A percentile compares a stretch with the other conserved stretches of the same genome.
phyloP scores from a whole-genome alignment of 306 rosid genomes.

The Lathyrus tuberosus region DNA sequence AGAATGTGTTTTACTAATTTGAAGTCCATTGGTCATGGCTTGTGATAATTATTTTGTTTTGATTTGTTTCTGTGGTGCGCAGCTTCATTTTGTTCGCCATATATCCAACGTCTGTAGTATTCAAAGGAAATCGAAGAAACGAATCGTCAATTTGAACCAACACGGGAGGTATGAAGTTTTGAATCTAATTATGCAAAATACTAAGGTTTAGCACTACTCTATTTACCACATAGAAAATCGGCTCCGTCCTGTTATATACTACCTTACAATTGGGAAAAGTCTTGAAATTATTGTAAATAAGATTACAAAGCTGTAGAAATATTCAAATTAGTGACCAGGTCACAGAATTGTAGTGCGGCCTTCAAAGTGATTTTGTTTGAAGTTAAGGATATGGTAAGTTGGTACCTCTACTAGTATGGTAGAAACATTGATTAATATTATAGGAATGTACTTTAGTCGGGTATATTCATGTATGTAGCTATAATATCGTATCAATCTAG shows the following conservation, averaged over 20 bases:
- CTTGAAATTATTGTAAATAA: conserved; percentile 13
- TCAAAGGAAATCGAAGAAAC: conserved; percentile 53
- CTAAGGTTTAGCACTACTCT: conserved; percentile 1
- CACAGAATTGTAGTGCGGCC: not conserved
- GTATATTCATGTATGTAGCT: conserved; percentile 14
- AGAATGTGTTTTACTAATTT: not conserved
- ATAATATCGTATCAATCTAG: conserved; percentile 7
- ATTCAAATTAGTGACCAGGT: not conserved
- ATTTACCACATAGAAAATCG: conserved; percentile 15
- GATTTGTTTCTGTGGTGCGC: conserved; percentile 31
- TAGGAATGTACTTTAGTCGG: conserved; percentile 23
- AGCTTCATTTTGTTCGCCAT: conserved; percentile 78
- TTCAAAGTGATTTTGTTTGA: too few species aligned
- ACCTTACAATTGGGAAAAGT: not conserved
- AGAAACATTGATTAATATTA: not conserved
- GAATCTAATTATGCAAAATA: conserved; percentile 13
- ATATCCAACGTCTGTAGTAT: conserved; percentile 56
- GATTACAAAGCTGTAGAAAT: not conserved
- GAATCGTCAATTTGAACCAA: conserved; percentile 39
- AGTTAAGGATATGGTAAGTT: too few species aligned
- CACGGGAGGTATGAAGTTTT: conserved; percentile 47
- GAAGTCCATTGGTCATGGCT: not conserved
- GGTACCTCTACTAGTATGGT: not conserved
- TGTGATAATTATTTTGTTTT: conserved; percentile 31
- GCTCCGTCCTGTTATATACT: not conserved